phyloP scores from a whole-genome alignment of 371 early-diverging fungal genomes.

The Mortierella sp. region DNA sequence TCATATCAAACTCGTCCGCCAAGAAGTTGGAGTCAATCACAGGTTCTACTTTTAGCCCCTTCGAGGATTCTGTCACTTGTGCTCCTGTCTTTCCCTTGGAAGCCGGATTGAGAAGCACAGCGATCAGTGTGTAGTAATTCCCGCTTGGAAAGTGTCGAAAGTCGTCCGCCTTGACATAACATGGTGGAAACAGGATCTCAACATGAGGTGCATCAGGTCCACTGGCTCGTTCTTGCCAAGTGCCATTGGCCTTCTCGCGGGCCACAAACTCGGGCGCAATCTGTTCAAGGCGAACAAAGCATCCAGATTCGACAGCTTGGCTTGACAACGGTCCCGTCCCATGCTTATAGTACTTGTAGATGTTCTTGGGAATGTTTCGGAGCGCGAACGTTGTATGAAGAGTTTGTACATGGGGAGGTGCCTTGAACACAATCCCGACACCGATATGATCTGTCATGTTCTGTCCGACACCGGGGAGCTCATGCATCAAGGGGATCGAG shows the following conservation, averaged over 20 bases:
- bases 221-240: conserved; percentile 40
- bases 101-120: conserved; percentile 32
- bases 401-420: conserved; percentile 9
- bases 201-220: conserved; percentile 42
- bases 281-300: conserved; percentile 46
- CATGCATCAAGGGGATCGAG: conserved; percentile 21
- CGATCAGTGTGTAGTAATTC: conserved; percentile 28
- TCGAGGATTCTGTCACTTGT: background rate
- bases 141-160: no score
- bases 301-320: conserved; percentile 12
- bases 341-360: conserved; percentile 15
- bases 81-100: conserved; percentile 14
- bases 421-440: conserved; percentile 7
- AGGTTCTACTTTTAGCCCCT: conserved; percentile 28
- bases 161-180: background rate
- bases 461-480: conserved; percentile 26
- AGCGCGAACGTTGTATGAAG: background rate
- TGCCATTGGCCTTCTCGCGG: conserved; percentile 51
- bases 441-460: conserved; percentile 25
- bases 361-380: conserved; percentile 3
- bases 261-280: conserved; percentile 51
- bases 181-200: conserved; percentile 32
- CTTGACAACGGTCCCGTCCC: conserved; percentile 2
- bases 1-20: conserved; percentile 37
- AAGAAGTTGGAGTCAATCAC: conserved; percentile 45